Conservation (phyloP, 2,329 filamentous ascomycete genomes). For the Dactylellina sp. region DNA sequence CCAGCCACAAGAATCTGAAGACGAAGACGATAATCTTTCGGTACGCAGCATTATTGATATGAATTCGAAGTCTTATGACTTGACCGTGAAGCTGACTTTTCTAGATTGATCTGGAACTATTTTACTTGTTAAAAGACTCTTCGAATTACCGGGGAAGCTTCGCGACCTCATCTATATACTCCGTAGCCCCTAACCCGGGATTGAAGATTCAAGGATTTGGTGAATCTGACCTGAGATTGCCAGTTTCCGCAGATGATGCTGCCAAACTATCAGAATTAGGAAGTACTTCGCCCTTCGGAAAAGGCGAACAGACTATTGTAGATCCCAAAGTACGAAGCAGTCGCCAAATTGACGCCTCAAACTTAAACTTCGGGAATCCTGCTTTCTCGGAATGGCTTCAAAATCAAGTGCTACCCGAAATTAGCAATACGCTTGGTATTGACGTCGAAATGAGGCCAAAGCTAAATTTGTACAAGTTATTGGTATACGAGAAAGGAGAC, state of each 20-base stretch:
- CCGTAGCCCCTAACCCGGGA: constrained; percentile 35
- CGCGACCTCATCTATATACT: constrained; percentile 40
- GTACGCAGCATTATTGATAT: too few relatives aligned
- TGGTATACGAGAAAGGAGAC: constrained; percentile 42
- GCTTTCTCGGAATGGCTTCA: constrained; percentile 33
- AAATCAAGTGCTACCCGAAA: constrained; percentile 17
- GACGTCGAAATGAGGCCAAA: constrained; percentile 30
- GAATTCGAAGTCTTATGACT: too few relatives aligned
- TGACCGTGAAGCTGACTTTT: not conserved
- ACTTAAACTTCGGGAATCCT: constrained; percentile 29
- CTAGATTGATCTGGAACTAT: constrained; percentile 33
- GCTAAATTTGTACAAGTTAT: constrained; percentile 41
- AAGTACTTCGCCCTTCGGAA: constrained; percentile 33
- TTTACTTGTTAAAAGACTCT: constrained; percentile 2
- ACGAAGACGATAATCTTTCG: too few relatives aligned
- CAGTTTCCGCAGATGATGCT: constrained; percentile 35
- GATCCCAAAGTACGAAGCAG: constrained; percentile 33
- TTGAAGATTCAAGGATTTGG: constrained; percentile 33
- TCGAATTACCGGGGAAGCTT: constrained; percentile 36
- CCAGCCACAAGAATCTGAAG: too few relatives aligned
- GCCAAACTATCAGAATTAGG: constrained; percentile 22
- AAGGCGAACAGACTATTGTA: constrained; percentile 31
- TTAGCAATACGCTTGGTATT: constrained; percentile 26
- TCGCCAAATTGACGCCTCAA: constrained; percentile 40
- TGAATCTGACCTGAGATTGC: constrained; percentile 26